Base-by-base conservation (phyloP, 1,284 basidiomycete species). In the Pseudozyma thailandica region DNA sequence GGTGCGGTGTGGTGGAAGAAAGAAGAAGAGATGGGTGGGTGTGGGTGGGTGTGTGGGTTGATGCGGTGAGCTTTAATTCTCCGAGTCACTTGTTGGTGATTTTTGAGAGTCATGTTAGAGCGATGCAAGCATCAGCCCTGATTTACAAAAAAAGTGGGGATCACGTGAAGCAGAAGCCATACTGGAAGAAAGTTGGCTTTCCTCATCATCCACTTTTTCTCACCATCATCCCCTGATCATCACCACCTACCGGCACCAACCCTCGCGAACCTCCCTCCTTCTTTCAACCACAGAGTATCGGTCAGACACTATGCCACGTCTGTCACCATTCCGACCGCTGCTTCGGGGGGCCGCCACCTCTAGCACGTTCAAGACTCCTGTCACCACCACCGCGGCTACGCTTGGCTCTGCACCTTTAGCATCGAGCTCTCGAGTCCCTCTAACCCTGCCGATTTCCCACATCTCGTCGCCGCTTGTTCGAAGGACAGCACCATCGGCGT, bases 291-390 rank as follows among this genome's bases (percentile, higher is more conserved):
- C 33, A 35, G 8, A 9, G 33, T 5, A 16, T 16, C 33, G n/a
- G n/a, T n/a, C n/a, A n/a, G n/a, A n/a, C n/a, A n/a, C n/a, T n/a
- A 69, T 69, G 65, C 58, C 65, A 8, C 65, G 65, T 10, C 43
- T 61, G 15, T 58, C 54, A 18, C 54, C 65, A 4, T 54, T 57
- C 49, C 54, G 58, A 7, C 39, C 58, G 9, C 38, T 69, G 21
- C 16, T 53, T 18, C 48, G 54, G 8, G 23, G 48, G 13, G 28
- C 43, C 12, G 5, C 15, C 15, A 35, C 33, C 33, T 31, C 30
- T 15, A 15, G 8, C 7, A 13, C 37, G 2, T 18, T 41, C 49
- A 38, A n/a, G 20, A 47, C 20, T n/a, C n/a, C n/a, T n/a, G n/a
- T n/a, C 30, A 35, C 21, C 46, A 33, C 46, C 15, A 23, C 31